Conservation (phyloP, 2,329 filamentous ascomycete genomes). For the Cladosporium sp. region DNA sequence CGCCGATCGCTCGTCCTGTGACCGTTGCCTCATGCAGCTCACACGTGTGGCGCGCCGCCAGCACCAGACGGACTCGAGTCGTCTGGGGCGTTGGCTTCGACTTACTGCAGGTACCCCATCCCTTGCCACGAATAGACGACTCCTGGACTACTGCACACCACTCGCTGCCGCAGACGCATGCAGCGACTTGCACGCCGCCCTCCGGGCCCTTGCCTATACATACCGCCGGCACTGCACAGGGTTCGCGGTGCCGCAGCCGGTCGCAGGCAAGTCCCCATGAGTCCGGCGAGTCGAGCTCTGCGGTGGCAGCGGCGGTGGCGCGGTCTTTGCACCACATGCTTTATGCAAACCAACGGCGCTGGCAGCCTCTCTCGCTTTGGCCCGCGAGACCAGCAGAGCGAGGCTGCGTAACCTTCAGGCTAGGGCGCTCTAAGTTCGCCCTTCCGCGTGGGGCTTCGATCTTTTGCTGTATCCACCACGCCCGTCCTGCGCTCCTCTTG, state of each 20-base stretch:
- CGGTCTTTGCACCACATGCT: neutral
- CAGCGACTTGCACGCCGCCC: neutral
- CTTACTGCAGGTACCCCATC: constrained; percentile 10
- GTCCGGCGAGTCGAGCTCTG: neutral
- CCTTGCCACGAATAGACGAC: constrained; percentile 12
- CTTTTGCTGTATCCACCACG: constrained; percentile 5
- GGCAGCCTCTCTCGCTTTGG: neutral
- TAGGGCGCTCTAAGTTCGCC: neutral
- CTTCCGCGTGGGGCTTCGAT: constrained; percentile 7
- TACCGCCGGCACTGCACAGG: constrained; percentile 1
- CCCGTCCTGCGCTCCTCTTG: neutral
- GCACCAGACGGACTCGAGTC: neutral
- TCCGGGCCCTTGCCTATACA: neutral
- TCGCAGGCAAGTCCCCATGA: constrained; percentile 1
- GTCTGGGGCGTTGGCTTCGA: constrained; percentile 6
- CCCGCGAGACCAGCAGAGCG: neutral
- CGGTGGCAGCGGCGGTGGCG: neutral
- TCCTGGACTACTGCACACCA: constrained; percentile 1
- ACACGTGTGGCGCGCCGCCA: constrained; percentile 11
- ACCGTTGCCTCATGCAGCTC: constrained; percentile 9
- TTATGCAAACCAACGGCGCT: neutral
- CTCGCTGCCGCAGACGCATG: constrained; percentile 1
- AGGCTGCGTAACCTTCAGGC: constrained; percentile 7
- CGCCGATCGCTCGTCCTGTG: constrained; percentile 6
- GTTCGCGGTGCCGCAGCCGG: neutral